Evolutionary conservation across 2,329 filamentous ascomycete genomes (phyloP).

Genomic region (Clonostachys rosea): DNA sequence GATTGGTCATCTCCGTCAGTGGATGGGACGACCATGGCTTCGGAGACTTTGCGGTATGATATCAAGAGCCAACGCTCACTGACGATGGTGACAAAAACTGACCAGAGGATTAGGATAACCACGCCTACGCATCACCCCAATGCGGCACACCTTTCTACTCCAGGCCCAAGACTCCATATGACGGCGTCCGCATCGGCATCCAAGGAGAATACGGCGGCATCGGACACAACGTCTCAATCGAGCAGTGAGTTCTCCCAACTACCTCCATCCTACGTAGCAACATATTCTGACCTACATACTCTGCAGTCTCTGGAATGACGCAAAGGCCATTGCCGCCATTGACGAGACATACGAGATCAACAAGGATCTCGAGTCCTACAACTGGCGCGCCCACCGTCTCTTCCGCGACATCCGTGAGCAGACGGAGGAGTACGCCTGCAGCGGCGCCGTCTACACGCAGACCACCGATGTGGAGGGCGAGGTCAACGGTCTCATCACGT

Average conservation of each 20-base stretch:
- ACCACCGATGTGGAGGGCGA: conserved; percentile 73
- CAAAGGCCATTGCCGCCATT: conserved; percentile 52
- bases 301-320: conserved; percentile 58
- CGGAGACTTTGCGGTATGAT: conserved; percentile 44
- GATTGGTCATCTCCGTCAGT: conserved; percentile 57
- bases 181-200: conserved; percentile 56
- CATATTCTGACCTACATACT: neutral
- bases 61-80: neutral
- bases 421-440: conserved; percentile 57
- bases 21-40: conserved; percentile 67
- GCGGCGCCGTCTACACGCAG: conserved; percentile 67
- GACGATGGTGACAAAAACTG: neutral
- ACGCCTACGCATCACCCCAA: conserved; percentile 68
- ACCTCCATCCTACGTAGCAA: neutral
- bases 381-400: conserved; percentile 58
- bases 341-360: conserved; percentile 66
- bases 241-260: conserved; percentile 40
- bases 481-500: conserved; percentile 67
- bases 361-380: conserved; percentile 53
- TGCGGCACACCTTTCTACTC: conserved; percentile 69
- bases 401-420: conserved; percentile 58
- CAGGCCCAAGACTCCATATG: conserved; percentile 46
- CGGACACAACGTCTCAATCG: conserved; percentile 57
- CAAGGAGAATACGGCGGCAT: conserved; percentile 71
- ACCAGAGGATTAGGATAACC: conserved; percentile 48